These are phyloP conservation scores for Talaromyces wortmannii DNA, from an alignment of 495 filamentous ascomycete species.

Conservation along the genomic window DNA sequence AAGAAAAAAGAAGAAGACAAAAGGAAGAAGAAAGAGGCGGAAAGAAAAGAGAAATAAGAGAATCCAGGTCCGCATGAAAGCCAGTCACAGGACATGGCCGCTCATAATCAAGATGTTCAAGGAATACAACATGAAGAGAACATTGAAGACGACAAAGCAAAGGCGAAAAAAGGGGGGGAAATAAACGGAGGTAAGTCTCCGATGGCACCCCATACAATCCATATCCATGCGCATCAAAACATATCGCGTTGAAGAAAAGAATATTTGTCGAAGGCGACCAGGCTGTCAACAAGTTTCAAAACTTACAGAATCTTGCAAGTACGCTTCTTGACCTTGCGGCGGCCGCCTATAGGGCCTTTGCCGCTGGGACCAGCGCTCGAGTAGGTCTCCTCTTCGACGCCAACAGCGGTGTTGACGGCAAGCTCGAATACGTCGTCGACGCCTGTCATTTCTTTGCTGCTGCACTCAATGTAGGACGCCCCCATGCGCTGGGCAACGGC, in stretches of 20 bases:
- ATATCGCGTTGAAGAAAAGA: not conserved
- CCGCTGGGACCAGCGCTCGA: slow-evolving; percentile 22
- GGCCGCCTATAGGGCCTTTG: slow-evolving; percentile 21
- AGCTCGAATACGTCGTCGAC: slow-evolving; percentile 92
- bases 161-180: slow-evolving; percentile 14
- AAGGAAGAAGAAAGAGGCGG: not conserved
- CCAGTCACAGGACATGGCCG: slow-evolving; percentile 15
- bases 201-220: slow-evolving; percentile 6
- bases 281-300: slow-evolving; percentile 3
- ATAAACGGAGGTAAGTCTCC: slow-evolving; percentile 7
- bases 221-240: not conserved
- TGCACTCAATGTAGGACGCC: slow-evolving; percentile 94
- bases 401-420: slow-evolving; percentile 80
- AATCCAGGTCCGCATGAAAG: slow-evolving; percentile 5
- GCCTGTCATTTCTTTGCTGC: slow-evolving; percentile 91
- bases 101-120: slow-evolving; percentile 4
- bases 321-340: slow-evolving; percentile 56
- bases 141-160: slow-evolving; percentile 15
- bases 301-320: slow-evolving; percentile 64
- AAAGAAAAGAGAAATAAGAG: not conserved
- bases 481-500: slow-evolving; percentile 87
- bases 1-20: slow-evolving; percentile 8
- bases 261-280: not conserved
- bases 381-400: slow-evolving; percentile 34
- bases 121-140: slow-evolving; percentile 10